These are phyloP conservation scores for Eleusine coracana DNA, from an alignment of 176 grass and related monocot species.

Conservation along the genomic window DNA sequence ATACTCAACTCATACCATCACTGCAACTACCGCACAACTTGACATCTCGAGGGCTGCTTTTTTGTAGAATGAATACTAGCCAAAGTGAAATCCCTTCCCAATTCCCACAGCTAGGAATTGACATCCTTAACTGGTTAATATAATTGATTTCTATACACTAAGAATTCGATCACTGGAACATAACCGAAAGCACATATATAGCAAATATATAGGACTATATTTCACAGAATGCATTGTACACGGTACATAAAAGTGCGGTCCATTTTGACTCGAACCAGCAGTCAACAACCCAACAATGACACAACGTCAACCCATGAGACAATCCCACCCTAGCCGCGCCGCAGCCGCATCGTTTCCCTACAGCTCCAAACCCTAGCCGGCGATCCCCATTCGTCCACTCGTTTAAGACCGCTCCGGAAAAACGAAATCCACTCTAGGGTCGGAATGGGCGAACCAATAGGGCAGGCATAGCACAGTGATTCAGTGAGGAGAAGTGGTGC, in stretches of 20 bases:
- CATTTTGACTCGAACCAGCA: constrained; percentile 19
- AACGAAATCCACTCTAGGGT: not conserved
- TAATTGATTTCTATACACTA: not conserved
- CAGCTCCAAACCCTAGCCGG: constrained; percentile 31
- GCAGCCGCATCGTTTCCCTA: not conserved
- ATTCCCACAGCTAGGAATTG: not conserved
- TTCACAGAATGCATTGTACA: constrained; percentile 2
- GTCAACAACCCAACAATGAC: not conserved
- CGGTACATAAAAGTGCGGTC: not conserved
- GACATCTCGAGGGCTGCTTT: not conserved
- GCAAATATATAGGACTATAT: not conserved
- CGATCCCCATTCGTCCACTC: constrained; percentile 24
- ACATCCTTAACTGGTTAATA: not conserved
- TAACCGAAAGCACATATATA: not conserved
- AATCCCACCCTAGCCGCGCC: not conserved
- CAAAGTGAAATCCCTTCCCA: not conserved
- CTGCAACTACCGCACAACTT: not conserved
- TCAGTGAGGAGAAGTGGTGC: not conserved
- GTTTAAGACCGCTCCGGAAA: not conserved
- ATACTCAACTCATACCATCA: constrained; percentile 8
- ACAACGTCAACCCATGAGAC: not conserved
- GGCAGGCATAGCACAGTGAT: not conserved
- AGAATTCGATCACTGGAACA: not conserved
- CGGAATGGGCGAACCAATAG: not conserved
- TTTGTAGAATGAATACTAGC: not conserved